These are phyloP conservation scores for Aegilops longissima DNA, from an alignment of 176 grass and related monocot genomes.

Conservation along the genomic window DNA sequence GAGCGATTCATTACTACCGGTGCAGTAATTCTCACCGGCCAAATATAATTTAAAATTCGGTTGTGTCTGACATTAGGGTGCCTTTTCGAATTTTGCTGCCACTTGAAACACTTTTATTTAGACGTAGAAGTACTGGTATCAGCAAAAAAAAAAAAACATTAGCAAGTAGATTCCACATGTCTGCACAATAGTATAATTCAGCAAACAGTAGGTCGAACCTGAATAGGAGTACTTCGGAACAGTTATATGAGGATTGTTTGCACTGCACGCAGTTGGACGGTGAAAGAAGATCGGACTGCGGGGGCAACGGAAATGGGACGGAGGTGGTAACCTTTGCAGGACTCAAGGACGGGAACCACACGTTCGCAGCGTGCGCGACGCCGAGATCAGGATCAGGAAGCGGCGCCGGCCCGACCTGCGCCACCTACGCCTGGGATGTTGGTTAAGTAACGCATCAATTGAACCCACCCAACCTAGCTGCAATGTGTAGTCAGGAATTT, in stretches of 20 bases:
- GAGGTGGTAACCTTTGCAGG: slow-evolving; percentile 39
- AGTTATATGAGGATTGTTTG: not conserved
- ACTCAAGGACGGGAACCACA: slow-evolving; percentile 72
- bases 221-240: not conserved
- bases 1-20: not conserved
- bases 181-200: not conserved
- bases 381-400: not conserved
- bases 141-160: not conserved
- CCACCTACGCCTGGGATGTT: slow-evolving; percentile 75
- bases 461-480: not conserved
- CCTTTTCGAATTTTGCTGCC: not conserved
- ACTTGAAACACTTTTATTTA: not conserved
- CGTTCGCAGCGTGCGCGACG: slow-evolving; percentile 52
- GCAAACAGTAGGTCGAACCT: too few relatives aligned
- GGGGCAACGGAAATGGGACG: slow-evolving; percentile 30
- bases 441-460: slow-evolving; percentile 54
- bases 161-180: not conserved
- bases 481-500: not conserved
- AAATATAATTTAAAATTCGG: too few relatives aligned
- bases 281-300: slow-evolving; percentile 34
- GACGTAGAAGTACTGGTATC: too few relatives aligned
- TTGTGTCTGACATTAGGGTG: too few relatives aligned
- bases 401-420: slow-evolving; percentile 28
- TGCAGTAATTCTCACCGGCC: not conserved
- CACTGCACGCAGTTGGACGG: slow-evolving; percentile 64